Evolutionary conservation across 2,329 filamentous ascomycete species (phyloP), one percentile per base, ranked within the genome.

Genomic region (Fusarium globosum): DNA sequence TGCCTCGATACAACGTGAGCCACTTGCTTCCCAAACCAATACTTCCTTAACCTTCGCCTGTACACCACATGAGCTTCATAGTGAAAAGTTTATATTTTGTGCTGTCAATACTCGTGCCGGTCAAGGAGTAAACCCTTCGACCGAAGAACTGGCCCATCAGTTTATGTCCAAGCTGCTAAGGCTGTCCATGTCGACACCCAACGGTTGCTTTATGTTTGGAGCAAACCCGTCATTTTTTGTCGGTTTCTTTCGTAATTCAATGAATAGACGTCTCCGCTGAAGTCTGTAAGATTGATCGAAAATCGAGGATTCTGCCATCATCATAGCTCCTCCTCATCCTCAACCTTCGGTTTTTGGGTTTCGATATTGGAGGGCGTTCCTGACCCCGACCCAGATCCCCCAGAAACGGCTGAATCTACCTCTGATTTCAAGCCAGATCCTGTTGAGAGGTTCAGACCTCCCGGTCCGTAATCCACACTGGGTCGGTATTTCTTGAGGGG

Each of bases 401-500:
- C 70, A 39, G 80, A 79, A 33, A 81, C 70, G 28, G 75, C 76
- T 10, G 81, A 74, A 35, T 79, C 80, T 41, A 83, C 62, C 39
- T 82, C 81, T 28, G 81, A 79, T 43, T 79, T 84, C 49, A 84
- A 74, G 46, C 77, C 77, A n/a, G 78, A 74, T 48, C 78, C 77
- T 26, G 78, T 64, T 28, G 78, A 71, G 51, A 75, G 75, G 56
- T 76, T 81, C 39, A 80, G 72, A 23, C 60, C 69, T 39, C 61
- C 61, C 43, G 72, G 74, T 18, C 73, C 70, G 21, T 79, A 77
- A 55, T 83, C 82, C 42, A 82, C 73, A 76, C 91, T 93, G 4
- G 91, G 88, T 41, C 93, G 87, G 65, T 93, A 91, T 79, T 92
- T 94, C 86, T 95, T 95, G 76, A 94, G 87, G 3, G 93, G 93